Base-by-base conservation (phyloP, 2,329 filamentous ascomycete species). In the Monilinia fructigena region DNA sequence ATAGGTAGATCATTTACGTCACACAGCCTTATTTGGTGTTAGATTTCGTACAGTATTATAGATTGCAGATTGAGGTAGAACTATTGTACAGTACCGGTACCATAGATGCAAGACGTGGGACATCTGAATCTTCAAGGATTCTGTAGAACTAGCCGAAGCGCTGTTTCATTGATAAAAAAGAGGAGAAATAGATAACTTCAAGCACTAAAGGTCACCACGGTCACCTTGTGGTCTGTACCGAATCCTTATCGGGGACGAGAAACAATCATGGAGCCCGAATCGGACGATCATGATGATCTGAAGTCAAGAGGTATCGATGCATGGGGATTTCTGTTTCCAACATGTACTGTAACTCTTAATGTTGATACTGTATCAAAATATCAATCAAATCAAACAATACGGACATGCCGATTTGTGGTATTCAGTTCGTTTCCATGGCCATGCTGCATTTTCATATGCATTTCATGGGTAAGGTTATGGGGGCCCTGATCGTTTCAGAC, bases 401-500 rank as follows among this genome's bases (percentile, higher is more conserved):
- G 47, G 52, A 23, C n/a, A 65, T 26, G 8, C n/a, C 54, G 40
- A 42, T 40, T 42, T 45, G 42, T 31, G 26, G 40, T 12, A 45
- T 35, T 50, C 26, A 48, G 40, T 58, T 40, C 48, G 55, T 23
- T 10, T 45, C 23, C 23, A 4, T 35, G 31, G 31, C 28, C 14
- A 20, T 31, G 55, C 42, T n/a, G 10, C 42, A 28, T 14, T 60
- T 53, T 20, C 45, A 35, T 35, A 35, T 7, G 31, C 31, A 35
- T 35, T 7, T 35, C 31, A 35, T 35, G 5, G 31, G 31, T 35
- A 35, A 35, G 31, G 31, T 35, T 35, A 60, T 48, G 63, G 55
- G 54, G n/a, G 12, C 55, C 47, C 42, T 35, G 54, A 60, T 45
- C 23, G 63, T 65, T 65, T 60, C 55, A 65, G 6, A 50, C 50